Conservation (phyloP, 148 eudicot species). For the Camellia granthamiana region DNA sequence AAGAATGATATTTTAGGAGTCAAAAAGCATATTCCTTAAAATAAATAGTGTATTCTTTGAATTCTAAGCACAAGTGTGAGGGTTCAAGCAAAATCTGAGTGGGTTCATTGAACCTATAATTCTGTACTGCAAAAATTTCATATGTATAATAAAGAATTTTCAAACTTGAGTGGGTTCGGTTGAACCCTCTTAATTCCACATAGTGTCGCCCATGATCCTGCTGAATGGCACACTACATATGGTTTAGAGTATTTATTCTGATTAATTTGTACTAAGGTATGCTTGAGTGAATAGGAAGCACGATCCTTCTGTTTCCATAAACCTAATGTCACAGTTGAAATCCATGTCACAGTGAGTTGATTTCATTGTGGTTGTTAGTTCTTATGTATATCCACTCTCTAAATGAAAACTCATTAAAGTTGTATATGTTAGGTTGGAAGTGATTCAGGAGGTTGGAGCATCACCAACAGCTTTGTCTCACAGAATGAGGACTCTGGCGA, state of each 20-base stretch:
- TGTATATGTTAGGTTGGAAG: constrained; percentile 71
- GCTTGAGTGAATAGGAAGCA: not conserved
- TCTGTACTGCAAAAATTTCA: no score
- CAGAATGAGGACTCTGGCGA: constrained; percentile 61
- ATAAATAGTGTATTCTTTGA: no score
- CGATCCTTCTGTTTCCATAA: not conserved
- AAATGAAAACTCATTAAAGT: not conserved
- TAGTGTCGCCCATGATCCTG: not conserved
- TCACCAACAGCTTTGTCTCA: constrained; percentile 66
- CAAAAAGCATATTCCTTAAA: no score
- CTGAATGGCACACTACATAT: not conserved
- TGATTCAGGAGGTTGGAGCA: constrained; percentile 88
- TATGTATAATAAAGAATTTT: no score
- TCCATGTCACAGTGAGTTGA: not conserved
- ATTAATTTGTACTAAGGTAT: not conserved
- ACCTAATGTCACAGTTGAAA: not conserved
- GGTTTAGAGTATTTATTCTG: not conserved
- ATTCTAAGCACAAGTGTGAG: no score
- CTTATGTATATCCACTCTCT: no score
- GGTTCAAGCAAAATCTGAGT: no score
- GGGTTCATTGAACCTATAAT: no score
- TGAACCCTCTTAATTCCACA: no score
- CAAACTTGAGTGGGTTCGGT: no score
- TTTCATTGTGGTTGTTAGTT: not conserved
- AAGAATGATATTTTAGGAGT: no score